Evolutionary conservation across 441 rosid species (phyloP).

Genomic region (Syzygium syzygioides): DNA sequence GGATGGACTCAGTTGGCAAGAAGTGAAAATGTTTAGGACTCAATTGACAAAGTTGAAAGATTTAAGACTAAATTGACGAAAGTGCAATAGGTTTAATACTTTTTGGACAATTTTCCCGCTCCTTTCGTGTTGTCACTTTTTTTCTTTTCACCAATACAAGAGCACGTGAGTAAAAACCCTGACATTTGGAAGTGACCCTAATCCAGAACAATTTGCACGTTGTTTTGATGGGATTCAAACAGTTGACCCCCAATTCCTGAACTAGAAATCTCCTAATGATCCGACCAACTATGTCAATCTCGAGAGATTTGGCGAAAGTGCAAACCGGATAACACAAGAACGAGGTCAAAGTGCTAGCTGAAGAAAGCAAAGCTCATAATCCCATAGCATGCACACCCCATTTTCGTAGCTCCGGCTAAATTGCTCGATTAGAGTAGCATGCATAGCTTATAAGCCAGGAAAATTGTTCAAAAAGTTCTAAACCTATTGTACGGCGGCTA

Average conservation of each 20-base stretch:
- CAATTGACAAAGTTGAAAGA: too few species aligned
- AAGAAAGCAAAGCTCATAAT: background rate
- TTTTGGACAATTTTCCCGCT: too few species aligned
- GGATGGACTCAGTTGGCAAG: too few species aligned
- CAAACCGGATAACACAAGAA: background rate
- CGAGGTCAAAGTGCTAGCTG: background rate
- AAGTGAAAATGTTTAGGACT: too few species aligned
- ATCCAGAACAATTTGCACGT: background rate
- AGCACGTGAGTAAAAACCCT: background rate
- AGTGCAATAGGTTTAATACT: too few species aligned
- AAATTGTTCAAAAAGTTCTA: too few species aligned
- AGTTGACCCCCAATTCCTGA: background rate
- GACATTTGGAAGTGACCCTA: accelerated
- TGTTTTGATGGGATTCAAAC: background rate
- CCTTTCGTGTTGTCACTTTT: background rate
- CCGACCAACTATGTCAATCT: background rate
- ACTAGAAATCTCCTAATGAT: background rate
- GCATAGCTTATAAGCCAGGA: background rate
- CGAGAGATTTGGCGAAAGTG: background rate
- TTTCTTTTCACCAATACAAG: too few species aligned
- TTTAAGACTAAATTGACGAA: too few species aligned
- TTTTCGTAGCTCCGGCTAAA: background rate
- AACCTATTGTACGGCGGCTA: too few species aligned
- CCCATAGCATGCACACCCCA: background rate
- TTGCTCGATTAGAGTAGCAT: background rate